A percentile compares a stretch with the other conserved stretches of the same genome.
Conservation (phyloP, 345 rosid genomes). For the Raphanus raphanistrum region DNA sequence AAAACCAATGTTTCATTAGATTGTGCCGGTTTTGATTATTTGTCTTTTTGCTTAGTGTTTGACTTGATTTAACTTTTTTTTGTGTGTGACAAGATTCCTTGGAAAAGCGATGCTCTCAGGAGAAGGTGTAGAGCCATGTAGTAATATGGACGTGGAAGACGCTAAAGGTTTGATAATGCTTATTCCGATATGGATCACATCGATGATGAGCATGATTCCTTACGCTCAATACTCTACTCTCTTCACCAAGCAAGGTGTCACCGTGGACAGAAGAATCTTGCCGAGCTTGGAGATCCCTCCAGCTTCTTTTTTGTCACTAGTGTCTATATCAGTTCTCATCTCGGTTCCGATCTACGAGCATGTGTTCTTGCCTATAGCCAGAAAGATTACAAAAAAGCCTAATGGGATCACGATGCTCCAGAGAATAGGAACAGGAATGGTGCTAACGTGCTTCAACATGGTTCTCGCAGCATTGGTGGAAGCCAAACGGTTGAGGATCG, state of each 20-base stretch:
- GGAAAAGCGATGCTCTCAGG: background rate
- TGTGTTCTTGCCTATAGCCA: background rate
- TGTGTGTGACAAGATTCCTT: background rate
- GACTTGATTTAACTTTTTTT: background rate
- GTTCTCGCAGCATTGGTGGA: constrained; percentile 11
- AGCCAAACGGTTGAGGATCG: background rate
- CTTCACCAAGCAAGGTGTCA: constrained; percentile 17
- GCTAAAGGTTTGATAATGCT: constrained; percentile 1
- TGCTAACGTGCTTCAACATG: background rate
- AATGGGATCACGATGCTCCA: constrained; percentile 12
- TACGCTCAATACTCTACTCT: constrained; percentile 8
- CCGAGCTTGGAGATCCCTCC: constrained; percentile 2
- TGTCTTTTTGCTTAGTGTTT: background rate
- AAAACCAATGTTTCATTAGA: too few relatives aligned
- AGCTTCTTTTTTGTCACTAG: background rate
- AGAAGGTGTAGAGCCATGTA: background rate
- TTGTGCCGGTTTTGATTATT: too few relatives aligned
- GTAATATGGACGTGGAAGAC: constrained; percentile 1
- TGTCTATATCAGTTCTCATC: constrained; percentile 1
- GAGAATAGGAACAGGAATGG: constrained; percentile 13
- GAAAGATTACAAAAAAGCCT: background rate
- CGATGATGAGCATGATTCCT: background rate
- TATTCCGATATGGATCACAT: constrained; percentile 12
- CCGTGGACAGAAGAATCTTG: background rate
- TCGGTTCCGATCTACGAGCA: constrained; percentile 4